Base-by-base conservation (phyloP, 225 moss, liverwort and hornwort genomes). In the Physcomitrellopsis africana region DNA sequence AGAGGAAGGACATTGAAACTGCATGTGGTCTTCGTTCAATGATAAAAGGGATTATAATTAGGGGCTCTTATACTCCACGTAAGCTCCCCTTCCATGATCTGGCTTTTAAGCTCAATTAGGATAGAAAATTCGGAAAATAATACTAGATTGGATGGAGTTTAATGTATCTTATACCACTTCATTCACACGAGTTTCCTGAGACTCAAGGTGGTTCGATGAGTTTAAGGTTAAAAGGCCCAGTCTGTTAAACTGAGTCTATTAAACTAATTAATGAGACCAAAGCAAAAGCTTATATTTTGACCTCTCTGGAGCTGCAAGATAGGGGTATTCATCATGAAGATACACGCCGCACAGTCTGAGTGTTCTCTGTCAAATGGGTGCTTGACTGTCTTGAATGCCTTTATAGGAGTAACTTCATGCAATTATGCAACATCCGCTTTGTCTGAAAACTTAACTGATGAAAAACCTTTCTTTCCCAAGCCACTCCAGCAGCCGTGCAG, bases 401-500 rank as follows among this genome's bases (percentile, higher is more conserved):
- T 16, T 7, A 4, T 37, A 7, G 32, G 32, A 27, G 22, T 41
- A 4, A 62, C 55, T 23, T 12, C 43, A 72, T 53, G 46, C 9
- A 49, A 9, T 14, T 42, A 3, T 16, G 42, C 29, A 32, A 37
- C 7, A 5, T 45, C 10, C 46, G 45, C 52, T 37, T 10, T 14
- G 51, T 47, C 13, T 9, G 4, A 22, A 10, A 52, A 67, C 15
- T 71, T 65, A 87, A 46, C 14, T 18, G 23, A 77, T n/a, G 37
- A 67, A 49, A 9, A 88, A 22, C 26, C 76, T 82, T 60, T 80
- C 71, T 43, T 89, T 83, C 60, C 43, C 67, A 47, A 91, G 70
- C 92, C 94, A 94, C 9, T 47, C 46, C 62, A 94, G 72, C n/a
- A 91, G 89, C 70, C 57, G 80, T 6, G 81, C 76, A 51, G 96